phyloP scores from a whole-genome alignment of 2,329 filamentous ascomycete species.

The Fusarium sp. region DNA sequence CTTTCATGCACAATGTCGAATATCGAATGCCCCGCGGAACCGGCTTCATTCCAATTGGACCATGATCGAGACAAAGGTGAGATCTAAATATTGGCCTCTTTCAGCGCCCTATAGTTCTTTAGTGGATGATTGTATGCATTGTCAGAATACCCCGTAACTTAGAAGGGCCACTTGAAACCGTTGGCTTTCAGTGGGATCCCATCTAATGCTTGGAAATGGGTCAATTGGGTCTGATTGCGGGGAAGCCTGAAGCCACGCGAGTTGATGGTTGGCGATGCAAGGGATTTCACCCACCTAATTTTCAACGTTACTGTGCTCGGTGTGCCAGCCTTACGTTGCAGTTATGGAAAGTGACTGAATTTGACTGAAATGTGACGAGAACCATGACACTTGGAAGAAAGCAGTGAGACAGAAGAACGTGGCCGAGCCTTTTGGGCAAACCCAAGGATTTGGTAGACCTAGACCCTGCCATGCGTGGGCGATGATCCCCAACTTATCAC shows the following conservation, averaged over 20 bases:
- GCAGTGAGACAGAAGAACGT: neutral
- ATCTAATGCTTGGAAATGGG: neutral
- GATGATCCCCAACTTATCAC: constrained; percentile 16
- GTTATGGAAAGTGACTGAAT: neutral
- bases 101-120: neutral
- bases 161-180: neutral
- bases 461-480: neutral
- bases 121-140: constrained; percentile 3
- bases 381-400: neutral
- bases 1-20: constrained; percentile 31
- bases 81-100: constrained; percentile 13
- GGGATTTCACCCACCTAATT: constrained; percentile 5
- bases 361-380: constrained; percentile 15
- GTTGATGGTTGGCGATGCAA: constrained; percentile 12
- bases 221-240: constrained; percentile 5
- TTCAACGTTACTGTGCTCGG: neutral
- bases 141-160: neutral
- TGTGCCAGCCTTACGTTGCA: neutral
- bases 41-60: constrained; percentile 37
- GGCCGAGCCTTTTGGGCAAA: neutral
- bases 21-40: constrained; percentile 30
- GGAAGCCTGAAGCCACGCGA: constrained; percentile 28
- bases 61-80: constrained; percentile 14
- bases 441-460: neutral
- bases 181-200: neutral